Conservation (phyloP, 108 stramenopile genomes). For the Schizochytrium sp. region DNA sequence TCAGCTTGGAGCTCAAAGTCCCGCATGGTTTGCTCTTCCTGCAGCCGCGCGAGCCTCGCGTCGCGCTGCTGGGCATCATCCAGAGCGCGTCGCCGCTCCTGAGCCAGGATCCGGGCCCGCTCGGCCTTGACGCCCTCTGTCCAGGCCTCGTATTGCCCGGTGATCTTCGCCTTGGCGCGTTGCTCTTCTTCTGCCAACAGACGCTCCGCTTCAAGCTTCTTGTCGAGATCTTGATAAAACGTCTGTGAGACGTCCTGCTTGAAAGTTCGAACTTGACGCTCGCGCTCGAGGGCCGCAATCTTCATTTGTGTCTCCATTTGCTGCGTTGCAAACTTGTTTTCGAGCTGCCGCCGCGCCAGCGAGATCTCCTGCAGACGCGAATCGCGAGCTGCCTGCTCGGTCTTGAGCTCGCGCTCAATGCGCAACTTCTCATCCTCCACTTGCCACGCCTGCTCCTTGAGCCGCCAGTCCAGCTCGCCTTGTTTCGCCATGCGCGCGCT, state of each 20-base stretch:
- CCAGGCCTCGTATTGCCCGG: background rate
- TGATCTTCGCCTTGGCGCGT: background rate
- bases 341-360: background rate
- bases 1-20: background rate
- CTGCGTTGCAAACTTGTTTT: background rate
- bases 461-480: conserved; percentile 1
- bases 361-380: background rate
- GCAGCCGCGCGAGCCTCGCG: background rate
- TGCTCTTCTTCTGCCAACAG: background rate
- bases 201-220: background rate
- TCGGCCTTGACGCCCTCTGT: background rate
- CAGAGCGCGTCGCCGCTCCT: background rate
- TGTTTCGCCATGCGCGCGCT: background rate
- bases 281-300: background rate
- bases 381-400: background rate
- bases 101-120: background rate
- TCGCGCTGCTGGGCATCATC: background rate
- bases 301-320: background rate
- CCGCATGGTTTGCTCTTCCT: background rate
- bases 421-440: background rate
- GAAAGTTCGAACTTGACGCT: background rate
- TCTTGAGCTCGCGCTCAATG: background rate
- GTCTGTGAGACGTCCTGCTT: background rate
- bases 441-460: background rate
- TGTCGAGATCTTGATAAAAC: background rate